Evolutionary conservation across 768 basidiomycete species (phyloP).

Genomic region (Rhizopogon vinicolor): DNA sequence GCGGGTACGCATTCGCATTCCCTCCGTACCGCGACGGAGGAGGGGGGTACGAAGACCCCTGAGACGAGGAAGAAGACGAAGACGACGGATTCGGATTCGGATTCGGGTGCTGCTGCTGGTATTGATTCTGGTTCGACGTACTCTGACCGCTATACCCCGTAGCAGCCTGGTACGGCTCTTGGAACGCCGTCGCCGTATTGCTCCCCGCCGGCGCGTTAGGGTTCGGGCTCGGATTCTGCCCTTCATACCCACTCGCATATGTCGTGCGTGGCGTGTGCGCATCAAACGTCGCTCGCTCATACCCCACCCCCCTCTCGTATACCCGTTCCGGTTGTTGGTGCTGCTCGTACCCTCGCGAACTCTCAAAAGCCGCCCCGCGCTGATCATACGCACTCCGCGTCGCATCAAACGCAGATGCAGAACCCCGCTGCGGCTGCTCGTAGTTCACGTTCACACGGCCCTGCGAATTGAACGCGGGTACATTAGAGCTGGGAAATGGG

Average conservation of each 20-base stretch:
- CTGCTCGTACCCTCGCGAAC: slow-evolving; percentile 20
- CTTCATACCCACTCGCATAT: slow-evolving; percentile 20
- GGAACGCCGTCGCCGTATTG: slow-evolving; percentile 15
- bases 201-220: not conserved
- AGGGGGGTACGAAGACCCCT: not conserved
- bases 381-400: slow-evolving; percentile 9
- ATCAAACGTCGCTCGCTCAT: slow-evolving; percentile 18
- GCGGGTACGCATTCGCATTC: slow-evolving; percentile 17
- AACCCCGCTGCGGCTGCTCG: not conserved
- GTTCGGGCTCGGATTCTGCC: slow-evolving; percentile 2
- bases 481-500: not conserved
- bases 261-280: slow-evolving; percentile 14
- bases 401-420: not conserved
- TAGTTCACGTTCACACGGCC: not conserved
- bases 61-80: slow-evolving; percentile 2
- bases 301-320: slow-evolving; percentile 20
- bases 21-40: slow-evolving; percentile 12
- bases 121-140: slow-evolving; percentile 19
- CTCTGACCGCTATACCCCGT: slow-evolving; percentile 10
- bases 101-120: slow-evolving; percentile 1
- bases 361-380: not conserved
- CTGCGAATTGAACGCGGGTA: not conserved
- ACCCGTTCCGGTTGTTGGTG: slow-evolving; percentile 13
- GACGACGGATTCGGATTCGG: too few relatives aligned
- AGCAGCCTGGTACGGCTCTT: slow-evolving; percentile 15